phyloP scores from a whole-genome alignment of 139 green algal species.

The Chlamydomonas incerta region DNA sequence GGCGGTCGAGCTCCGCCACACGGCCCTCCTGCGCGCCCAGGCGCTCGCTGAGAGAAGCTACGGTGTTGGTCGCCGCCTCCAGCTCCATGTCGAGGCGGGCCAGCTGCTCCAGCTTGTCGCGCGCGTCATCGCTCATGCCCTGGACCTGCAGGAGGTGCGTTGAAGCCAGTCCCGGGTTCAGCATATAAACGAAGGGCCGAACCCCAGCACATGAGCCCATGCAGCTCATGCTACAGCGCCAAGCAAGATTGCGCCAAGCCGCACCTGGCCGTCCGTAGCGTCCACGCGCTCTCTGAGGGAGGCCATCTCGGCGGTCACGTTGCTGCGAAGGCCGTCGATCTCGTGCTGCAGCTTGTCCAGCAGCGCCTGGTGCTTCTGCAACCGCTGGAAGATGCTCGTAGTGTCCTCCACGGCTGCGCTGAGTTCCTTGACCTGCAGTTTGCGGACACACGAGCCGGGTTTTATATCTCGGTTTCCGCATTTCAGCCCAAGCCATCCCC shows the following conservation, averaged over 20 bases:
- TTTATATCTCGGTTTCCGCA: too few species aligned
- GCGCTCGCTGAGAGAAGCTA: background rate
- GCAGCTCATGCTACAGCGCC: too few species aligned
- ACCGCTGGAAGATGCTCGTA: slow-evolving; percentile 29
- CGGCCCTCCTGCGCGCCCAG: background rate
- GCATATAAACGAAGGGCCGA: too few species aligned
- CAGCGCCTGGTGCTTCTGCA: slow-evolving; percentile 25
- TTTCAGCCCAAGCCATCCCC: too few species aligned
- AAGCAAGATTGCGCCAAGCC: too few species aligned
- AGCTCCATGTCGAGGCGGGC: background rate
- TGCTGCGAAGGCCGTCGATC: background rate
- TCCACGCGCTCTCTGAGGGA: background rate
- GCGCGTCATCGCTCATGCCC: background rate
- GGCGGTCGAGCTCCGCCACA: background rate
- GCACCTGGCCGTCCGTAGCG: background rate
- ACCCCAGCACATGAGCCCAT: too few species aligned
- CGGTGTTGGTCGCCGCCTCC: background rate
- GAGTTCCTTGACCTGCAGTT: slow-evolving; percentile 13
- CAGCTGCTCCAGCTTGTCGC: background rate
- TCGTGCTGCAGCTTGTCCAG: slow-evolving; percentile 18
- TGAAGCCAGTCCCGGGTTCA: too few species aligned
- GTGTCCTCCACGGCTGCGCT: slow-evolving; percentile 14
- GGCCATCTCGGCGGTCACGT: background rate
- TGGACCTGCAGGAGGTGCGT: too few species aligned
- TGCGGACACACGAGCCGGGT: too few species aligned